Base-by-base conservation (phyloP, 495 filamentous ascomycete species). In the Hyaloscypha bicolor region DNA sequence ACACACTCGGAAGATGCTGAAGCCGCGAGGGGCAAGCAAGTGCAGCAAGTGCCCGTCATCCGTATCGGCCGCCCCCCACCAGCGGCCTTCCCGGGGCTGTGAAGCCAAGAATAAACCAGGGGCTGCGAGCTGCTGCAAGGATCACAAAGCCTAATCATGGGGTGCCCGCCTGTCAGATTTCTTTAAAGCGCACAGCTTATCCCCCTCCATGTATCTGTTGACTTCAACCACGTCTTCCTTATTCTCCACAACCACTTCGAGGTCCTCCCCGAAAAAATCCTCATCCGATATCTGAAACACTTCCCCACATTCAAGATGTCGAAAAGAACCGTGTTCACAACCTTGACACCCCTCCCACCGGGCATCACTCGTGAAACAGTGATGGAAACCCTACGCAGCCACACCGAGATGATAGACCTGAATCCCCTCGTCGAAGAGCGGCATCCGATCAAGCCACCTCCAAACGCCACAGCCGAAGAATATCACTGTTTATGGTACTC, bases 341-440 rank as follows among this genome's bases (percentile, higher is more conserved):
- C 83, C 39, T 83, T 93, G 66, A 93, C 89, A 33, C 87, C 90
- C 0, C 83, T 94, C 25, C 91, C 92, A 0, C 62, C 82, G n/a
- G 80, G 80, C 57, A 84, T 93, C 60, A 81, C 86, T 22, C 87
- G 90, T 37, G 80, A 89, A 69, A 83, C 83, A 14, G 91, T 91
- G 31, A 73, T 93, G 66, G 80, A 85, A 31, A 88, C 89, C 25
- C 83, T 94, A 6, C 90, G 92, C 76, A 84, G 86, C 72, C 90
- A 93, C 73, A 75, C 80, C 51, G 87, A 87, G 65, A 93, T 95
- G 85, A 94, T 94, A 71, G 88, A 91, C 53, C 80, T 93, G 31
- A 95, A 93, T 75, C 92, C 92, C 0, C 82, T 94, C 8, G 90
- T 95, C 59, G 84, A 89, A 55, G 84, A 89, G 45, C 84, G 90